These are phyloP conservation scores for Capronia americana DNA, from an alignment of 2,329 filamentous ascomycete species.

Conservation along the genomic window DNA sequence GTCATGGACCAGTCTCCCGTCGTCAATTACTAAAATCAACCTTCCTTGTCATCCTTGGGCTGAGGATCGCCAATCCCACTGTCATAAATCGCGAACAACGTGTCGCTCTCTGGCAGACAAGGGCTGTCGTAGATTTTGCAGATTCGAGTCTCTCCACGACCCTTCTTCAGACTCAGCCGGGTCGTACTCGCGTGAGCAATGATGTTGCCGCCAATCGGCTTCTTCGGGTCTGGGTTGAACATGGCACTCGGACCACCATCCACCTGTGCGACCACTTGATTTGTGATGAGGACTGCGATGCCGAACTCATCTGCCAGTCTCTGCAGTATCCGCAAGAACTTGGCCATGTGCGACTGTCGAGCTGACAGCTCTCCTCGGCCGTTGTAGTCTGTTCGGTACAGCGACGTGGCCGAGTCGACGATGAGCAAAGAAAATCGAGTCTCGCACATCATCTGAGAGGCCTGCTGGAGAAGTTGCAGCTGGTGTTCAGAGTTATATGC, in stretches of 20 bases:
- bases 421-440: conserved; percentile 95
- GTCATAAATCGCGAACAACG: conserved; percentile 94
- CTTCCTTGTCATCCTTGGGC: conserved; percentile 92
- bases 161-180: conserved; percentile 92
- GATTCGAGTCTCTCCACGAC: conserved; percentile 90
- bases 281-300: conserved; percentile 97
- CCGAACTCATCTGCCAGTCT: conserved; percentile 76
- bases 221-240: conserved; percentile 99
- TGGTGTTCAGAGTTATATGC: conserved; percentile 99
- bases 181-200: conserved; percentile 98
- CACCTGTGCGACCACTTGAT: conserved; percentile 97
- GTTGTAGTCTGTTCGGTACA: conserved; percentile 95
- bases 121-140: conserved; percentile 99
- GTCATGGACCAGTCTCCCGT: not conserved
- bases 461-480: conserved; percentile 90
- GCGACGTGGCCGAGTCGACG: conserved; percentile 91
- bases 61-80: conserved; percentile 95
- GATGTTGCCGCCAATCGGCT: conserved; percentile 98
- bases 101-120: conserved; percentile 94
- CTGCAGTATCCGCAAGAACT: conserved; percentile 57
- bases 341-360: conserved; percentile 68
- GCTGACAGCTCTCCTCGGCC: conserved; percentile 97
- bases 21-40: conserved; percentile 4
- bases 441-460: conserved; percentile 98
- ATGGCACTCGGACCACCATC: conserved; percentile 95